These are phyloP conservation scores for Leishmania guyanensis DNA, from an alignment of 208 protist genomes.

Conservation along the genomic window DNA sequence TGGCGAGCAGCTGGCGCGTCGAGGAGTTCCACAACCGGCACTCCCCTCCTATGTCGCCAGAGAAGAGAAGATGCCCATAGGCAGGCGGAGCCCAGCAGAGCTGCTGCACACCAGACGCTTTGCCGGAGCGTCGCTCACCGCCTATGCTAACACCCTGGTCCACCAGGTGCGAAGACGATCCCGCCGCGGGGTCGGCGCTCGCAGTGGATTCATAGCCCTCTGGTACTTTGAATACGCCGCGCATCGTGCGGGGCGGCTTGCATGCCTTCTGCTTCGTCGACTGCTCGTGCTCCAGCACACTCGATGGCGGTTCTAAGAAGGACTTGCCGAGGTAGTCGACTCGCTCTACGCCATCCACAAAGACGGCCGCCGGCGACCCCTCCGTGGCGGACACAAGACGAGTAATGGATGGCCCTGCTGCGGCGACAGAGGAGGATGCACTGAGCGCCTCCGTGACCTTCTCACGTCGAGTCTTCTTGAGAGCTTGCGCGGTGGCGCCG, in stretches of 20 bases:
- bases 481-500: slow-evolving; percentile 4
- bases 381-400: slow-evolving; percentile 8
- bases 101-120: slow-evolving; percentile 71
- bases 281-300: slow-evolving; percentile 40
- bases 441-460: slow-evolving; percentile 16
- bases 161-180: slow-evolving; percentile 7
- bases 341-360: slow-evolving; percentile 48
- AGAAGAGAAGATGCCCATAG: slow-evolving; percentile 95
- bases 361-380: slow-evolving; percentile 24
- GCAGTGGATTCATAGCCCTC: slow-evolving; percentile 5
- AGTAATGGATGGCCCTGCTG: slow-evolving; percentile 4
- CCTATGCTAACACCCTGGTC: not conserved
- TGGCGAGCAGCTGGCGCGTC: slow-evolving; percentile 82
- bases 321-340: slow-evolving; percentile 78
- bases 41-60: slow-evolving; percentile 84
- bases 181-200: not conserved
- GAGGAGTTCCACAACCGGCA: slow-evolving; percentile 91
- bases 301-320: slow-evolving; percentile 70
- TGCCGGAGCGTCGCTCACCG: not conserved
- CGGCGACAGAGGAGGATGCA: slow-evolving; percentile 1
- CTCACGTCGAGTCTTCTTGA: slow-evolving; percentile 24
- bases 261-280: slow-evolving; percentile 30
- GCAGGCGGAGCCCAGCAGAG: slow-evolving; percentile 92
- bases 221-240: slow-evolving; percentile 42
- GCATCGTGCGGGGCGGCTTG: slow-evolving; percentile 48